phyloP scores from a whole-genome alignment of 2,329 filamentous ascomycete genomes.

The Canariomyces notabilis region DNA sequence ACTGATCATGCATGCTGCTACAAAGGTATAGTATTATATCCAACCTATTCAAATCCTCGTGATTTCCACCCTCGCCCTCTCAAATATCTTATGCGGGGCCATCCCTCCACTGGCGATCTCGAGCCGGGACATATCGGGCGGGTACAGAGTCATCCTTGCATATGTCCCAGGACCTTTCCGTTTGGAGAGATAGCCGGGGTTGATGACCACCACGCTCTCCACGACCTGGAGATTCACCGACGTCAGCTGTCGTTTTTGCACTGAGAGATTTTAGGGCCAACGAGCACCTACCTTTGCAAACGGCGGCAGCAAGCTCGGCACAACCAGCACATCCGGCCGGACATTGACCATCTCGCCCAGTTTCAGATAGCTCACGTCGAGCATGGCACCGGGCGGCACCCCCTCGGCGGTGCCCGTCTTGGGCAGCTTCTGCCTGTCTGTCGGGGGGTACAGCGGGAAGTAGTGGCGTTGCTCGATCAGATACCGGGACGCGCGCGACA shows the following conservation, averaged over 20 bases:
- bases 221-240: conserved; percentile 59
- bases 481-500: conserved; percentile 68
- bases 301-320: conserved; percentile 76
- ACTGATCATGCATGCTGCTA: neutral
- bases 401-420: conserved; percentile 58
- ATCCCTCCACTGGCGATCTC: conserved; percentile 52
- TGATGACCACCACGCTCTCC: conserved; percentile 83
- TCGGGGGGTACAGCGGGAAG: conserved; percentile 81
- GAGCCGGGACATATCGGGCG: conserved; percentile 54
- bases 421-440: conserved; percentile 61
- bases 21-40: conserved; percentile 15
- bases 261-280: neutral
- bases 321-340: conserved; percentile 75
- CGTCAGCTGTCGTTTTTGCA: neutral
- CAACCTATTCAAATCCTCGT: conserved; percentile 57
- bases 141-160: conserved; percentile 70
- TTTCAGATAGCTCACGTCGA: conserved; percentile 82
- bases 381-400: conserved; percentile 64
- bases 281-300: conserved; percentile 70
- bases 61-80: conserved; percentile 82
- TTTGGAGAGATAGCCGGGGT: conserved; percentile 84
- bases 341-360: conserved; percentile 87
- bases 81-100: conserved; percentile 71
- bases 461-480: conserved; percentile 83
- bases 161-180: conserved; percentile 80